Evolutionary conservation across 305 asterid genomes (phyloP).

Genomic region (Striga hermonthica): DNA sequence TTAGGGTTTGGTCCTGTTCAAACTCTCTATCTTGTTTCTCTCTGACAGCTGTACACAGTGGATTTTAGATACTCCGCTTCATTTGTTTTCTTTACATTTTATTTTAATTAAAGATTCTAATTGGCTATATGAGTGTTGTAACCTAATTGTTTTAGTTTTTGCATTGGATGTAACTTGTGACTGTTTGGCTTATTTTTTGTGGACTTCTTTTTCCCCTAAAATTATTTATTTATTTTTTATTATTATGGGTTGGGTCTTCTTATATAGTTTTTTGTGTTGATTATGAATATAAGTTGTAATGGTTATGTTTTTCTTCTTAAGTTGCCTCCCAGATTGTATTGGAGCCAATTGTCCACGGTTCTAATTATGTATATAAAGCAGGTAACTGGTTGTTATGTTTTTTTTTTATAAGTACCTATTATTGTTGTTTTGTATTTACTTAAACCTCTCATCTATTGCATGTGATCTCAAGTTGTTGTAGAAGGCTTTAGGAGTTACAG

Average conservation of each 20-base stretch:
- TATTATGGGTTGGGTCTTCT: background rate
- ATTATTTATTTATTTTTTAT: background rate
- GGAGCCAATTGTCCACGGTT: slow-evolving; percentile 22
- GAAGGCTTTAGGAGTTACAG: slow-evolving; percentile 97
- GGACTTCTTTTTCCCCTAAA: too few relatives aligned
- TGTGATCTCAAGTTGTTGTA: slow-evolving; percentile 57
- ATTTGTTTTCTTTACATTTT: background rate
- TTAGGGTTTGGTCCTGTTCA: background rate
- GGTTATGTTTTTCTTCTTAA: slow-evolving; percentile 16
- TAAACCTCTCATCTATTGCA: slow-evolving; percentile 11
- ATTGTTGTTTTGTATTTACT: too few relatives aligned
- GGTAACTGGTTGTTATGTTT: slow-evolving; percentile 41
- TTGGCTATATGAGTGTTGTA: slow-evolving; percentile 2
- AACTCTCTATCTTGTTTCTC: background rate
- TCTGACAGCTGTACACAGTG: slow-evolving; percentile 2
- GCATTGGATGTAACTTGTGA: slow-evolving; percentile 17
- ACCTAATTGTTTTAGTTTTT: background rate
- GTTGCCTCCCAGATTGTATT: slow-evolving; percentile 26
- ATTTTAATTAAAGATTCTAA: background rate
- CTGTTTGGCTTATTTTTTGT: slow-evolving; percentile 2
- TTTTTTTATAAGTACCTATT: background rate
- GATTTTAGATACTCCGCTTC: slow-evolving; percentile 4
- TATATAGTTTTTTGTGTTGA: background rate
- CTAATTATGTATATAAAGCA: slow-evolving; percentile 75
- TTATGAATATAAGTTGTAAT: slow-evolving; percentile 8